phyloP scores from a whole-genome alignment of 768 basidiomycete species.

The Kwoniella newhampshirensis region DNA sequence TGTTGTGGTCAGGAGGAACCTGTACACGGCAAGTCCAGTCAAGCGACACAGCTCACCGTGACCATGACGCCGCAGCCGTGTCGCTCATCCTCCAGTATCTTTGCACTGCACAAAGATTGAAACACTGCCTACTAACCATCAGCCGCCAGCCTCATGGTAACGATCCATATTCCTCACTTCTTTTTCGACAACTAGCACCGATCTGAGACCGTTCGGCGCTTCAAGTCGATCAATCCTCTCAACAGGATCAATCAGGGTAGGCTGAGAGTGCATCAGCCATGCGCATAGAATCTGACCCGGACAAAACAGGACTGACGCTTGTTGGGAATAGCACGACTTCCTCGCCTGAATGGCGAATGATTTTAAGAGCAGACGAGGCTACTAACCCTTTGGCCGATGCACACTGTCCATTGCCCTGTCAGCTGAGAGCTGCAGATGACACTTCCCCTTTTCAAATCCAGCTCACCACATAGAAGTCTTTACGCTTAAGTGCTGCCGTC shows the following conservation, averaged over 20 bases:
- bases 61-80: constrained; percentile 71
- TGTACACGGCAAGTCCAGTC: constrained; percentile 1
- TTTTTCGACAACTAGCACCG: constrained; percentile 90
- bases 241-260: constrained; percentile 70
- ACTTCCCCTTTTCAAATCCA: background rate
- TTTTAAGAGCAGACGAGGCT: constrained; percentile 64
- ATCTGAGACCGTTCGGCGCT: constrained; percentile 61
- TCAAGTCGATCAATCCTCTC: constrained; percentile 69
- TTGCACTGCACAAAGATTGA: constrained; percentile 70
- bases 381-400: constrained; percentile 88
- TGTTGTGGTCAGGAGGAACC: background rate
- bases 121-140: constrained; percentile 76
- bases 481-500: constrained; percentile 69
- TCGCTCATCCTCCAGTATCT: constrained; percentile 59
- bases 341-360: constrained; percentile 64
- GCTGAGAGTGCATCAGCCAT: constrained; percentile 56
- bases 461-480: constrained; percentile 75
- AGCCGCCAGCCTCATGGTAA: too few relatives aligned
- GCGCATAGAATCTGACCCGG: background rate
- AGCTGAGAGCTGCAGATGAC: too few relatives aligned
- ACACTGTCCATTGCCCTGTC: constrained; percentile 58
- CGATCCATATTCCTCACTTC: too few relatives aligned
- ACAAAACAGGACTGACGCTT: constrained; percentile 17
- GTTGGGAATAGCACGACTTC: constrained; percentile 37
- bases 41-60: constrained; percentile 60